Evolutionary conservation across 73 alveolate genomes (phyloP).

Genomic region (Paramecium sonneborni): DNA sequence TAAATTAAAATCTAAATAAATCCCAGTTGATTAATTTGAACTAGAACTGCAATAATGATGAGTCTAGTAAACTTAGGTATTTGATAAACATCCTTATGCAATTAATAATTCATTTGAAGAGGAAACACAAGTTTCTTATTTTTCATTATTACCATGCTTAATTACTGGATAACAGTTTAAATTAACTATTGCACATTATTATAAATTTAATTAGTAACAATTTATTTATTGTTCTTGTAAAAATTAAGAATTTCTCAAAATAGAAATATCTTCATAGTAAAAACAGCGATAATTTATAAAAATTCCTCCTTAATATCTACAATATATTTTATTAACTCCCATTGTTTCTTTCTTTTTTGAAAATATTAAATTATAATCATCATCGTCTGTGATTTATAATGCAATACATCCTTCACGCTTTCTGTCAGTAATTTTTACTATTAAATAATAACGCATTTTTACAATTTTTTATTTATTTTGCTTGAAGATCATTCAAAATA

Average conservation of each 20-base stretch:
- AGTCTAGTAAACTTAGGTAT: neutral
- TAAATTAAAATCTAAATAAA: neutral
- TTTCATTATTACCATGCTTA: neutral
- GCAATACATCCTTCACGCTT: slow-evolving; percentile 55
- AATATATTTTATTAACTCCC: slow-evolving; percentile 36
- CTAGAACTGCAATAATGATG: neutral
- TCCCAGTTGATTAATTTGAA: neutral
- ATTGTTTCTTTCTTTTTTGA: neutral
- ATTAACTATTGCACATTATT: neutral
- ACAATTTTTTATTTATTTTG: neutral
- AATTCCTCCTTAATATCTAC: slow-evolving; percentile 8
- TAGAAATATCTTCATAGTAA: neutral
- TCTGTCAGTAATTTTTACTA: slow-evolving; percentile 14
- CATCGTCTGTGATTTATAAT: neutral
- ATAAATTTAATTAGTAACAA: neutral
- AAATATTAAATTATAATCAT: neutral
- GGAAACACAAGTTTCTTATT: neutral
- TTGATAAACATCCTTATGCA: neutral
- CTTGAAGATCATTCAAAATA: neutral
- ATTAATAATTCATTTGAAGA: neutral
- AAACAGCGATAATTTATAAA: neutral
- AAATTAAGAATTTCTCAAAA: neutral
- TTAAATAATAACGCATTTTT: neutral
- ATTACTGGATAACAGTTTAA: neutral
- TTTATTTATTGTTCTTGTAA: neutral